Base-by-base conservation (phyloP, 129 eudicot genomes). In the Flaveria trinervia region DNA sequence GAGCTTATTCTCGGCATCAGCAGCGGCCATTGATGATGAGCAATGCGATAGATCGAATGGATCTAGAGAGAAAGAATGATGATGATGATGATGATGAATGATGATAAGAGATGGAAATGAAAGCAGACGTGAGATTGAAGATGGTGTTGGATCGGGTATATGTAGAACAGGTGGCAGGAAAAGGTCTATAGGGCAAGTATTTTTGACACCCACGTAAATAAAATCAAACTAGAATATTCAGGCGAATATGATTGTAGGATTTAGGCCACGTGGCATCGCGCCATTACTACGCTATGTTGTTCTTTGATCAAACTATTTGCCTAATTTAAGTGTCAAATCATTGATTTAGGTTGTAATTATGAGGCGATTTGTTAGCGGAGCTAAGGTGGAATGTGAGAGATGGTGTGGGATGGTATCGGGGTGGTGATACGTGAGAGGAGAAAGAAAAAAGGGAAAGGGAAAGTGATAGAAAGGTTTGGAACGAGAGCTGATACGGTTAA, bases 1-100 rank as follows among this genome's bases (percentile, higher is more conserved):
- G 70, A 94, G 77, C 88, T 94, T 94, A 85, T 33, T 30, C 7
- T 91, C 92, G 23, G 92, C 22, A 77, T 94, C 97, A 68, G 92
- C 82, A 49, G 87, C 78, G 68, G 96, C 88, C 88, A 88, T 88
- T 77, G 81, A 55, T 11, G 74, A 46, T 56, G 44, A 62, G 28
- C 13, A 52, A 64, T 72, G 73, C 33, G 5, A 71, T 9, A 41
- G 41, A 65, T 44, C 28, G 52, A 43, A 18, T 12, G 59, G 76
- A 80, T 81, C 67, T 70, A 46, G 64, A 74, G 74, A 71, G 68
- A 69, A 22, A 23, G 59, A 75, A 46, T 50, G 51, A 61, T 17
- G 15, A 23, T 23, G 22, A 20, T 17, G 22, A 72, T 43, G 10
- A 46, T 28, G 33, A 17, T 59, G 49, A 46, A 20, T 50, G 51